Evolutionary conservation across 2,329 filamentous ascomycete genomes (phyloP).

Genomic region (Didymosphaeria variabile): DNA sequence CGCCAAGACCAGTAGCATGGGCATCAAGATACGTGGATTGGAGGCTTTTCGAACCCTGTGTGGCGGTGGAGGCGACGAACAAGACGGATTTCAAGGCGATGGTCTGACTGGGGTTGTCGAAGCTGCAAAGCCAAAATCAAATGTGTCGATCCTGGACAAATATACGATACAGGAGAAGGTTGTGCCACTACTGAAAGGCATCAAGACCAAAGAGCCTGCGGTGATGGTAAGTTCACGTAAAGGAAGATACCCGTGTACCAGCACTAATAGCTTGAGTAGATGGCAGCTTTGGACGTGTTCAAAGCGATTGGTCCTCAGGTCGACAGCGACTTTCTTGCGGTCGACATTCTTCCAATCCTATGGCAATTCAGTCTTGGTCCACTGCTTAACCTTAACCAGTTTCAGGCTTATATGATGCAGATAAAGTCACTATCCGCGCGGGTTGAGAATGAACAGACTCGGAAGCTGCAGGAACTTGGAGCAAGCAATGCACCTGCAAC

Average conservation of each 20-base stretch:
- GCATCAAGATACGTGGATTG: constrained; percentile 91
- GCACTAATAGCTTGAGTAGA: constrained; percentile 49
- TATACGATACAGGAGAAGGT: constrained; percentile 99
- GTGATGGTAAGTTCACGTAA: constrained; percentile 71
- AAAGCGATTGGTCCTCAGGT: constrained; percentile 81
- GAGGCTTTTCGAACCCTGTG: constrained; percentile 92
- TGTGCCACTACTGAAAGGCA: constrained; percentile 85
- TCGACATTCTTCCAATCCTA: constrained; percentile 87
- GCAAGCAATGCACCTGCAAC: constrained; percentile 64
- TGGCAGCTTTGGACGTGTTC: constrained; percentile 87
- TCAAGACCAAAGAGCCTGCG: constrained; percentile 97
- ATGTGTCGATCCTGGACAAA: constrained; percentile 87
- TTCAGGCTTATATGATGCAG: constrained; percentile 87
- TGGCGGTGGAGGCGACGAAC: constrained; percentile 68
- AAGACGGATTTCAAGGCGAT: constrained; percentile 61
- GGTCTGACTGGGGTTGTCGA: constrained; percentile 76
- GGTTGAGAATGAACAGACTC: constrained; percentile 88
- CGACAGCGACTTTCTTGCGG: constrained; percentile 89
- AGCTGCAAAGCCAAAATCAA: constrained; percentile 67
- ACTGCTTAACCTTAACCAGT: constrained; percentile 83
- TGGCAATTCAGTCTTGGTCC: constrained; percentile 94
- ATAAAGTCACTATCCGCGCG: constrained; percentile 81
- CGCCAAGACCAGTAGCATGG: constrained; percentile 89
- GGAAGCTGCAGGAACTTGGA: constrained; percentile 85
- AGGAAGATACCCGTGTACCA: not conserved